Evolutionary conservation across 2,329 filamentous ascomycete genomes (phyloP).

Genomic region (Chaetothyriales sp.): DNA sequence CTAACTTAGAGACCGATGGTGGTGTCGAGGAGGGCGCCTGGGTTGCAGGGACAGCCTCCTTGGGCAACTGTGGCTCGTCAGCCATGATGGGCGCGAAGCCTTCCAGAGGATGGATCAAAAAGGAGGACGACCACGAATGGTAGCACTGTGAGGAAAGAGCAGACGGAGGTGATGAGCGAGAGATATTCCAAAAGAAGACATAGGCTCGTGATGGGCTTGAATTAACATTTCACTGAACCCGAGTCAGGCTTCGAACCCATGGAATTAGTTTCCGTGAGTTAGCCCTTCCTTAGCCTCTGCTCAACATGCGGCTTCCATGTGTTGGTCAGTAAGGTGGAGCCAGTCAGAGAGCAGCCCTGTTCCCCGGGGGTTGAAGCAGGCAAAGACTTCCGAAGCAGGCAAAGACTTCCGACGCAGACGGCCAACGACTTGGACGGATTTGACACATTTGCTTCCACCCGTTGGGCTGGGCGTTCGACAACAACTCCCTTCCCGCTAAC

Average conservation of each 20-base stretch:
- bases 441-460: neutral
- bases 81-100: neutral
- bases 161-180: no score
- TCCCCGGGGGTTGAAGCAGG: no score
- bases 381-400: no score
- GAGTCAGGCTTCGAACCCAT: neutral
- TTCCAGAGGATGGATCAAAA: neutral
- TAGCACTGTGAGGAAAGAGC: neutral
- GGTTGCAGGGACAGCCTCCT: neutral
- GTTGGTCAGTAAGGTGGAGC: neutral
- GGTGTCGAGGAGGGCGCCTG: conserved; percentile 1
- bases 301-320: neutral
- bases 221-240: neutral
- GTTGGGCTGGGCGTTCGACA: neutral
- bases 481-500: neutral
- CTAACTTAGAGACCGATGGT: conserved; percentile 12
- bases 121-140: neutral
- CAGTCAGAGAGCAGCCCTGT: no score
- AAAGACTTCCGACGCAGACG: no score
- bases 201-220: no score
- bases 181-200: no score
- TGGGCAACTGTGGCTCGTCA: neutral
- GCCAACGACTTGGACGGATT: neutral
- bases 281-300: no score
- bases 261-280: neutral